These are phyloP conservation scores for Amphicarpaea edgeworthii DNA, from an alignment of 306 rosid genomes.

Conservation along the genomic window DNA sequence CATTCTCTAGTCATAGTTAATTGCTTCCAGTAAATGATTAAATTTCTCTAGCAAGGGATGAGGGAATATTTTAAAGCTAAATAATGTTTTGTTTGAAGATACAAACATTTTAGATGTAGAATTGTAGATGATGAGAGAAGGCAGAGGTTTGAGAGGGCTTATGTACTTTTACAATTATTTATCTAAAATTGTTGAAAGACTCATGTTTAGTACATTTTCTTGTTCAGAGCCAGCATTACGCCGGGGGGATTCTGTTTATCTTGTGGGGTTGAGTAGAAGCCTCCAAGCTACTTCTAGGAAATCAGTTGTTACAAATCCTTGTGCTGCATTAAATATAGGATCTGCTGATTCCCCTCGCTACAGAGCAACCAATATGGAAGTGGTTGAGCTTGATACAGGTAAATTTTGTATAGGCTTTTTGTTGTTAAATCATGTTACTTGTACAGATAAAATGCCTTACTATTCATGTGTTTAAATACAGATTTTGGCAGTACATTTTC, in stretches of 20 bases:
- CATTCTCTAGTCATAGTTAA: slow-evolving; percentile 22
- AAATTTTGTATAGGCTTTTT: slow-evolving; percentile 30
- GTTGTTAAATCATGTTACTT: slow-evolving; percentile 9
- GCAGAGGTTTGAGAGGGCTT: slow-evolving; percentile 35
- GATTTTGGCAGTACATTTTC: slow-evolving; percentile 97
- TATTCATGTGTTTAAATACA: slow-evolving; percentile 43
- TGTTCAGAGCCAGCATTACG: slow-evolving; percentile 78
- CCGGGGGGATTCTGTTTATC: slow-evolving; percentile 95
- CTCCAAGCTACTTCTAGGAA: slow-evolving; percentile 98
- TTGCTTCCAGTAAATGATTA: slow-evolving; percentile 34
- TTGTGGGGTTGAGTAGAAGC: slow-evolving; percentile 96
- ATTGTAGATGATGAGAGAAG: slow-evolving; percentile 26
- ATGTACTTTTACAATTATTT: slow-evolving; percentile 22
- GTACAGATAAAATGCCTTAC: slow-evolving; percentile 32
- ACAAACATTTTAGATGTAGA: slow-evolving; percentile 2
- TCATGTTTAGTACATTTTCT: slow-evolving; percentile 18
- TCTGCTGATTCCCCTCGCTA: slow-evolving; percentile 92
- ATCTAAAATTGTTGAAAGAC: slow-evolving; percentile 11
- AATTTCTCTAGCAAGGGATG: slow-evolving; percentile 18
- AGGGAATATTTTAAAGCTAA: slow-evolving; percentile 29
- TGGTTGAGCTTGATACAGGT: slow-evolving; percentile 98
- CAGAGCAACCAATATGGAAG: slow-evolving; percentile 98
- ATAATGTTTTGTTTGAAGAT: slow-evolving; percentile 12
- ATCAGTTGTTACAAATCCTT: slow-evolving; percentile 94
- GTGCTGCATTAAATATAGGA: slow-evolving; percentile 91